A percentile compares a stretch with the other conserved stretches of the same genome.
phyloP scores from a whole-genome alignment of 2,329 filamentous ascomycete species.

The Stagonosporopsis tanaceti region DNA sequence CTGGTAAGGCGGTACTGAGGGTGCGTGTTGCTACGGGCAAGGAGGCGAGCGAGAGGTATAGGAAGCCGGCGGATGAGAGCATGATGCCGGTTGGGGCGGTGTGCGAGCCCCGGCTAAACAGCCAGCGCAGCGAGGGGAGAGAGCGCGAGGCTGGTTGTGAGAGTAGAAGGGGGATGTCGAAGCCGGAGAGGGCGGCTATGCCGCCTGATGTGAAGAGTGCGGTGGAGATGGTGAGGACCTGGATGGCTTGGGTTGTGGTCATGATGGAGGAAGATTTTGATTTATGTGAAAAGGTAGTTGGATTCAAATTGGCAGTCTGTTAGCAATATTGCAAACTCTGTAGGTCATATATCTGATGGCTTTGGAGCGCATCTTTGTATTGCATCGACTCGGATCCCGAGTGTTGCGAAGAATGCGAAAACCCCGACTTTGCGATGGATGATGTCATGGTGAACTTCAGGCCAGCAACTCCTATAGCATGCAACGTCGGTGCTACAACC shows the following conservation, averaged over 20 bases:
- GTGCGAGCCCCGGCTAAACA: constrained; percentile 50
- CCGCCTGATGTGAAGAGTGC: constrained; percentile 46
- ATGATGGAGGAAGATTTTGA: constrained; percentile 5
- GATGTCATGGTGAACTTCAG: constrained; percentile 16
- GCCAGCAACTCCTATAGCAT: constrained; percentile 3
- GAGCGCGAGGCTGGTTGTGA: constrained; percentile 50
- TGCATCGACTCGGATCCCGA: constrained; percentile 9
- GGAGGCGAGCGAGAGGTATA: constrained; percentile 32
- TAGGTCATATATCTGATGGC: neutral
- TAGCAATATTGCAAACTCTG: neutral
- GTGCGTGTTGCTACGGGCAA: constrained; percentile 10
- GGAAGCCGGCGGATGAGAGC: constrained; percentile 40
- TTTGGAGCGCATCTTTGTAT: constrained; percentile 5
- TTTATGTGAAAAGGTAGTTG: neutral
- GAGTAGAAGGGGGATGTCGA: constrained; percentile 42
- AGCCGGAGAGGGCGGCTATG: constrained; percentile 46
- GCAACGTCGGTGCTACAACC: neutral
- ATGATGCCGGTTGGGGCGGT: constrained; percentile 42
- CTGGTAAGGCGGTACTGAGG: neutral
- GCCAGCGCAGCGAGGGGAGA: constrained; percentile 47
- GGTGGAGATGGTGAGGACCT: constrained; percentile 41
- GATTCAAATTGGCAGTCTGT: neutral
- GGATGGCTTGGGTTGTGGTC: constrained; percentile 25
- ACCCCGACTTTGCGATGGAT: constrained; percentile 11
- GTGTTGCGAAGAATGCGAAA: constrained; percentile 11